Percentiles rank a stretch among this genome's conserved stretches.
Evolutionary conservation across 805 yeast genomes (phyloP).

Genomic region (Pichia manshurica): DNA sequence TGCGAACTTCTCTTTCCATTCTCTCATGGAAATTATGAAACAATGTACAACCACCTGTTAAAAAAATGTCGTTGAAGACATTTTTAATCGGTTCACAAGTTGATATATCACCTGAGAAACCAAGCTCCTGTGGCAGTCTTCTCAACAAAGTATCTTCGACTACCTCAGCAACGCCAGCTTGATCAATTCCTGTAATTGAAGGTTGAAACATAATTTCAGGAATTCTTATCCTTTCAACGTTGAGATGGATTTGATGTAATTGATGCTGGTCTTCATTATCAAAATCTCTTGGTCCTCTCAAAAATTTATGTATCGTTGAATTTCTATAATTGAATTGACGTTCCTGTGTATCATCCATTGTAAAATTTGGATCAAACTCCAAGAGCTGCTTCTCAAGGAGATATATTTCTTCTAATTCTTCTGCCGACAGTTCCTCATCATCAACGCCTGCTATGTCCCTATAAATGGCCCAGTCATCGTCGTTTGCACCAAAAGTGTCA

Average conservation of each 20-base stretch:
- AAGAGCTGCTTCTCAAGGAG: slow-evolving; percentile 70
- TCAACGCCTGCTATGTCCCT: slow-evolving; percentile 72
- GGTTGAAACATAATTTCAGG: slow-evolving; percentile 95
- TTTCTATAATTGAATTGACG: slow-evolving; percentile 80
- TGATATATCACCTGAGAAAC: slow-evolving; percentile 43
- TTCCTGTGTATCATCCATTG: slow-evolving; percentile 78
- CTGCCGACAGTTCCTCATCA: slow-evolving; percentile 77
- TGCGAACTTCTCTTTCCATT: slow-evolving; percentile 59
- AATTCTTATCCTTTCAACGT: slow-evolving; percentile 83
- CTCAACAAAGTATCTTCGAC: slow-evolving; percentile 59
- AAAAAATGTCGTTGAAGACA: slow-evolving; percentile 58
- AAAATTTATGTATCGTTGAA: slow-evolving; percentile 71
- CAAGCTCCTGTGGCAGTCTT: slow-evolving; percentile 49
- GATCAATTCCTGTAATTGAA: slow-evolving; percentile 88
- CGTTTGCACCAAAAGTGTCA: slow-evolving; percentile 92
- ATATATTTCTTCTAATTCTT: slow-evolving; percentile 54
- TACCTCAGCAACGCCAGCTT: slow-evolving; percentile 85
- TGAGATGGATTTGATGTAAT: slow-evolving; percentile 84
- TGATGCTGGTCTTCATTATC: slow-evolving; percentile 79
- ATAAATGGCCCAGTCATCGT: slow-evolving; percentile 92
- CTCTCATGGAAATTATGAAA: slow-evolving; percentile 64
- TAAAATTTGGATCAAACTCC: slow-evolving; percentile 79
- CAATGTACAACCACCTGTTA: slow-evolving; percentile 81
- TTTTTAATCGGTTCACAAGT: slow-evolving; percentile 24
- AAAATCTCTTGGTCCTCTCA: slow-evolving; percentile 86